Base-by-base conservation (phyloP, 179 eudicot species). In the Vitellaria paradoxa region DNA sequence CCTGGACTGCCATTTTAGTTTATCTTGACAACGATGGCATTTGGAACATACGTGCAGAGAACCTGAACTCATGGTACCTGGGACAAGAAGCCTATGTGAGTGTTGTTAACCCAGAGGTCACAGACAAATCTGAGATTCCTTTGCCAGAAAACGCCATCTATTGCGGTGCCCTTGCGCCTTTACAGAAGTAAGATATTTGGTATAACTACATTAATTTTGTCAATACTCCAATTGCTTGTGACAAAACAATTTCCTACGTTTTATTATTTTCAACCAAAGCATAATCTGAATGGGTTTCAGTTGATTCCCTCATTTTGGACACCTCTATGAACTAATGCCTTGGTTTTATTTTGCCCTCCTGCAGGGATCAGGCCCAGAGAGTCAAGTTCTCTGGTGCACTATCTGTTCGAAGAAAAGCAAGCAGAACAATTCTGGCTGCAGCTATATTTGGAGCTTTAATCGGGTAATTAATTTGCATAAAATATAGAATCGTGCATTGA, bases 1-100 rank as follows among this genome's bases (percentile, higher is more conserved):
- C 96, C 71, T 96, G 99, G 99, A 92, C 98, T 21, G 96, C 98
- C 24, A 87, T 96, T 82, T 83, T 96, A 85, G 92, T 96, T 49
- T 92, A 91, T 59, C 94, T 96, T 30, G 99, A 96, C 81, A 96
- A 93, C 81, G 85, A 87, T 30, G 99, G 99, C 9, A 89, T 93
- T n/a, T 93, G 99, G 99, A 96, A 96, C 83, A 90, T 96, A 17
- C 91, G 94, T 5, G 75, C 92, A 66, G 89, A 93, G 83, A 96
- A 96, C 72, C 88, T 96, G 56, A 82, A 93, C 78, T 86, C 97
- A 9, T 93, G 99, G 99, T 92, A 93, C 69, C 80, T 96, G 60
- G 99, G 99, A 15, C 98, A 93, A 84, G 99, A 96, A 85, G 89
- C 82, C 80, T 96, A 93, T 52, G 21, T 93, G 78, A 93, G 87